A percentile compares a stretch with the other conserved stretches of the same genome.
Conservation (phyloP, 139 green algal species). For the Chlorella sp. region DNA sequence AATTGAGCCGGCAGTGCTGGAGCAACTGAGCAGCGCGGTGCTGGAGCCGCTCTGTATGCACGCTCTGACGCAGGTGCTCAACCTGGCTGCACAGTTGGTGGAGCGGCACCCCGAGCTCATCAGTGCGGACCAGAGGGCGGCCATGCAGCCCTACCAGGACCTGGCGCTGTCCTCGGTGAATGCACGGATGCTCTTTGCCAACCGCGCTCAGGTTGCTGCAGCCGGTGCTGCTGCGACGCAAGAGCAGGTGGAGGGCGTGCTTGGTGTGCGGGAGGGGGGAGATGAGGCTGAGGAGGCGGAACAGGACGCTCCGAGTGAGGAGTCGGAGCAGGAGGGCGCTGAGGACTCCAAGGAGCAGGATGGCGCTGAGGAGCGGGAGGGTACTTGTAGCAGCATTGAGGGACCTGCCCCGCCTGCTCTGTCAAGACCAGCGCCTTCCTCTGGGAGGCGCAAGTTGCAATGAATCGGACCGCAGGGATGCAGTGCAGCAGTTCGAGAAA, state of each 20-base stretch:
- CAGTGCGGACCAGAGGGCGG: background rate
- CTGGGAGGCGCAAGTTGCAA: background rate
- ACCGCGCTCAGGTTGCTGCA: no score
- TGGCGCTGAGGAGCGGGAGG: no score
- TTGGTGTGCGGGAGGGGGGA: background rate
- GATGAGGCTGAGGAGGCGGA: background rate
- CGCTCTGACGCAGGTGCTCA: background rate
- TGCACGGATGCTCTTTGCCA: no score
- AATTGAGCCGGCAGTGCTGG: no score
- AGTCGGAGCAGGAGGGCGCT: no score
- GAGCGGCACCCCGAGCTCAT: background rate
- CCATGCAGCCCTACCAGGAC: background rate
- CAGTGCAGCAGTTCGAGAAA: background rate
- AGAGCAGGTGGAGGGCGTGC: background rate
- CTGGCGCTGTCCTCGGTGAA: background rate
- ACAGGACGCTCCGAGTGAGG: background rate
- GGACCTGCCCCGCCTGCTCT: no score
- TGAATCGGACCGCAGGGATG: background rate
- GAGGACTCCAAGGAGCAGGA: no score
- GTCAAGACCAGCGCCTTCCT: background rate
- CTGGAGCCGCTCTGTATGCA: background rate
- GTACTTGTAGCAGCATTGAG: no score
- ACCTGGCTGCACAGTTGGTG: background rate
- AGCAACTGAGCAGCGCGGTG: background rate
- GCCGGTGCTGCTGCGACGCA: background rate